These are phyloP conservation scores for Penicillium expansum DNA, from an alignment of 2,329 filamentous ascomycete genomes.

Conservation along the genomic window DNA sequence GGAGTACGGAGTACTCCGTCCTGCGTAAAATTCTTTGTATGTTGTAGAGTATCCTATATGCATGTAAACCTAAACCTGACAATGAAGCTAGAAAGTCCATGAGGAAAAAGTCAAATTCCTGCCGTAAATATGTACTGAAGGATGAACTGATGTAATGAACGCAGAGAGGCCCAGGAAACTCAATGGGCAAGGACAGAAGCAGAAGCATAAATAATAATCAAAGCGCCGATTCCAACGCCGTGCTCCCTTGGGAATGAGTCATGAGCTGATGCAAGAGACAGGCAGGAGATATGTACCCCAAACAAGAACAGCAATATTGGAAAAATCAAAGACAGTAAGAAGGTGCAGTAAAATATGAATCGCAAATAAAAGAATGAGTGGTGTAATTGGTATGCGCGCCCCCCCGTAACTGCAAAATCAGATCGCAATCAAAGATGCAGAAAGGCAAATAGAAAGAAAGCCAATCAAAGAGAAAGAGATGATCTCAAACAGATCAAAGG, in stretches of 20 bases:
- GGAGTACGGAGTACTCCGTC: not conserved
- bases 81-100: not conserved
- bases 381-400: not conserved
- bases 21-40: not conserved
- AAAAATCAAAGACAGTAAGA: slow-evolving; percentile 12
- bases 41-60: not conserved
- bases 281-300: slow-evolving; percentile 8
- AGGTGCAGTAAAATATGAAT: not conserved
- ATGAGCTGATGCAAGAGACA: slow-evolving; percentile 20
- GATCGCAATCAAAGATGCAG: slow-evolving; percentile 6
- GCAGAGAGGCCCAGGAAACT: slow-evolving; percentile 1
- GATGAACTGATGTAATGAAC: not conserved
- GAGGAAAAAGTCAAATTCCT: not conserved
- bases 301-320: not conserved
- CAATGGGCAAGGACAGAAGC: not conserved
- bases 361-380: not conserved
- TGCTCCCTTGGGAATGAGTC: slow-evolving; percentile 20
- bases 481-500: slow-evolving; percentile 8
- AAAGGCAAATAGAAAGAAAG: not conserved
- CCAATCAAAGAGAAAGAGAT: slow-evolving; percentile 9
- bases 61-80: not conserved
- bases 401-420: not conserved
- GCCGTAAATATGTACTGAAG: slow-evolving; percentile 1
- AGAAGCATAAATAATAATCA: slow-evolving; percentile 1
- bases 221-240: slow-evolving; percentile 23